These are phyloP conservation scores for Pythium angustatum DNA, from an alignment of 352 stramenopile genomes.

Conservation along the genomic window DNA sequence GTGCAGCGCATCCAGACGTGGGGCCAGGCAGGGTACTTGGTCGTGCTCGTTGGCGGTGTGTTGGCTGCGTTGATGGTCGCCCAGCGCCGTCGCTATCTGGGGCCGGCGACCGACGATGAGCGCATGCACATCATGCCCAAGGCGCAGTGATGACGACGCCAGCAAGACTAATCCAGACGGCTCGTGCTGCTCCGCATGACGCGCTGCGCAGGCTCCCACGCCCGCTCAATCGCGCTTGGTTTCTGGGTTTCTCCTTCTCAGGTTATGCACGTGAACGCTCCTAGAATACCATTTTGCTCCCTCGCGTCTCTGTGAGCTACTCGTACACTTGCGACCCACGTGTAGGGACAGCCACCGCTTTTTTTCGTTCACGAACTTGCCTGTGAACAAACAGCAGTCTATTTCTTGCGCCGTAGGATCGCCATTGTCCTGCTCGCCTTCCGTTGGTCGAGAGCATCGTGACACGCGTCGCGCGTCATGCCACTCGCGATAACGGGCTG, in stretches of 20 bases:
- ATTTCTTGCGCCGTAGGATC: too few relatives aligned
- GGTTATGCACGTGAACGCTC: too few relatives aligned
- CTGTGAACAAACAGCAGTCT: too few relatives aligned
- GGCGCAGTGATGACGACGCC: background rate
- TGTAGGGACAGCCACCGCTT: too few relatives aligned
- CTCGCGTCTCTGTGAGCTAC: too few relatives aligned
- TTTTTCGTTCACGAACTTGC: too few relatives aligned
- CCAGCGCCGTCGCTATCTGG: slow-evolving; percentile 14
- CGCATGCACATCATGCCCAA: slow-evolving; percentile 6
- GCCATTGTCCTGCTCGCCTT: slow-evolving; percentile 16
- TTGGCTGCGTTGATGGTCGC: slow-evolving; percentile 11
- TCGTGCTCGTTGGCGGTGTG: slow-evolving; percentile 21
- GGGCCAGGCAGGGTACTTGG: slow-evolving; percentile 14
- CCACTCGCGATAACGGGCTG: background rate
- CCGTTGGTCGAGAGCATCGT: slow-evolving; percentile 15
- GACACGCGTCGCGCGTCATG: slow-evolving; percentile 15
- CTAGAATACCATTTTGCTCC: too few relatives aligned
- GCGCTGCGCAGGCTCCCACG: too few relatives aligned
- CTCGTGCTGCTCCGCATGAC: background rate
- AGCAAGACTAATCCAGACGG: background rate
- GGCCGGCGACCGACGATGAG: slow-evolving; percentile 1
- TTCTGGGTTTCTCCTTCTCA: background rate
- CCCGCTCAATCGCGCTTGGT: too few relatives aligned
- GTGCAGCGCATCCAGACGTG: slow-evolving; percentile 1
- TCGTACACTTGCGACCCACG: too few relatives aligned